A percentile compares a stretch with the other conserved stretches of the same genome.
Conservation (phyloP, 495 filamentous ascomycete genomes). For the Massariosphaeria phaeospora region DNA sequence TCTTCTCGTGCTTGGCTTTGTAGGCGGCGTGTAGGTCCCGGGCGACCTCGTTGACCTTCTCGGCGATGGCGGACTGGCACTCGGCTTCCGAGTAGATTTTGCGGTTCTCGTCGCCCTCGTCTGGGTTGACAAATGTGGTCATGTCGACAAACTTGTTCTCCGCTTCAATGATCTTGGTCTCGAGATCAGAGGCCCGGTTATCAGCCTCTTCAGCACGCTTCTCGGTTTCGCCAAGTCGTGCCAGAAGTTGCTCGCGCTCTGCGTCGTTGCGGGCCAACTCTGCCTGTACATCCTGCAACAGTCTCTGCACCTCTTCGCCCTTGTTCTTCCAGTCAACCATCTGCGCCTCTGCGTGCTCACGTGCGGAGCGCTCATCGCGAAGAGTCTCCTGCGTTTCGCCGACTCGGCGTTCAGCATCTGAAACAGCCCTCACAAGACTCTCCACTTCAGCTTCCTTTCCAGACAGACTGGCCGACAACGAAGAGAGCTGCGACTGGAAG, state of each 20-base stretch:
- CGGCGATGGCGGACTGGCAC: conserved; percentile 55
- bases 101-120: conserved; percentile 6
- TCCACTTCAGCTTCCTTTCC: conserved; percentile 87
- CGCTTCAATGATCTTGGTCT: conserved; percentile 39
- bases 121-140: conserved; percentile 23
- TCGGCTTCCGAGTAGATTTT: conserved; percentile 31
- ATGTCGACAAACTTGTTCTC: conserved; percentile 33
- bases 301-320: conserved; percentile 75
- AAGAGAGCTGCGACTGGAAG: conserved; percentile 84
- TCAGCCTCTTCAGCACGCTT: conserved; percentile 60
- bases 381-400: conserved; percentile 76
- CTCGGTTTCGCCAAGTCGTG: conserved; percentile 69
- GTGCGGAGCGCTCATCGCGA: conserved; percentile 63
- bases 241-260: conserved; percentile 68
- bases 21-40: conserved; percentile 88
- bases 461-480: conserved; percentile 78
- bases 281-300: conserved; percentile 70
- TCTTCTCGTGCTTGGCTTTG: conserved; percentile 92
- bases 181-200: conserved; percentile 45
- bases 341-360: conserved; percentile 68
- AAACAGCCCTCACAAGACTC: conserved; percentile 76
- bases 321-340: conserved; percentile 77
- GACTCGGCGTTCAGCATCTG: conserved; percentile 85
- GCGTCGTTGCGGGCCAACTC: conserved; percentile 71
- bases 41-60: conserved; percentile 80